Evolutionary conservation across 78 protist genomes (phyloP), one percentile per base, ranked within the genome.

Genomic region (Dictyostelium intermedium): DNA sequence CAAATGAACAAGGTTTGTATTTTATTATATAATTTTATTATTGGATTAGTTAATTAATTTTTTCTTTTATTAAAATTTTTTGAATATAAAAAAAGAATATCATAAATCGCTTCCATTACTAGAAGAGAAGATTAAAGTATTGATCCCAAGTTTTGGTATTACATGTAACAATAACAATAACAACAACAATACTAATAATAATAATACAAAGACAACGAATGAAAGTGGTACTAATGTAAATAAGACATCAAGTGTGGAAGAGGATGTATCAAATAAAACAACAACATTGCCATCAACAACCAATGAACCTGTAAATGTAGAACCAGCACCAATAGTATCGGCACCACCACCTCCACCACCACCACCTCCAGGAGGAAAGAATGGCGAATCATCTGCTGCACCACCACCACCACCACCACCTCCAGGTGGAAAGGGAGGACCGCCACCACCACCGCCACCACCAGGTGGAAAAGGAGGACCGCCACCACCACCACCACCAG

Each of bases 381-480:
- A 5, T 7, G 11, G 5, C 30, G 20, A 27, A 9, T 10, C 50
- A 47, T 34, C 86, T 9, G 25, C 76, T 20, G 32, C 70, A 34
- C 32, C 63, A 9, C 35, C 35, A 37, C 50, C 93, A 1, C 18
- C 56, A 1, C 23, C 16, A n/a, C 23, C 63, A 7, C 18, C 8
- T n/a, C 10, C 70, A 10, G 32, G 39, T 3, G 74, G 74, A 66
- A 23, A 18, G 6, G 73, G 45, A 16, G n/a, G 37, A 13, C 60
- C 93, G 0, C 69, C 93, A 3, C 85, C 53, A 9, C 78, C 82
- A 1, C 78, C 87, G 5, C 95, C 95, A n/a, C 85, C 86, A 2
- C 56, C 86, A 27, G 11, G 39, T 3, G 74, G 74, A 66, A 23
- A 18, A 1, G 73, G 45, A 16, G n/a, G 37, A 13, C 60, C 93